phyloP scores from a whole-genome alignment of 345 rosid species.

The Gossypium bickii region DNA sequence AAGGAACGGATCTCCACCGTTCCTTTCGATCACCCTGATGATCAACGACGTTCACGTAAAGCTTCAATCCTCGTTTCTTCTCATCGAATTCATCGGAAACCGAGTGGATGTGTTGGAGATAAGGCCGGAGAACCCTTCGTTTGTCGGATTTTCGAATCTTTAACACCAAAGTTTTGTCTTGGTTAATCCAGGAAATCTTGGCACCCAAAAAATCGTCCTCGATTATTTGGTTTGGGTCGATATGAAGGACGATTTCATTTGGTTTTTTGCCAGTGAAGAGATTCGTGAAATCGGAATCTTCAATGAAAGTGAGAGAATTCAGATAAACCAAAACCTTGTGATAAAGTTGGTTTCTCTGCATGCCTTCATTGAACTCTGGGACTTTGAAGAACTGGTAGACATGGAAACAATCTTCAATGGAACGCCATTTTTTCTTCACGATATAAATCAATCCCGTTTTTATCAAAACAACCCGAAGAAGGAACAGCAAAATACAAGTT shows the following conservation, averaged over 20 bases:
- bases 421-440: slow-evolving; percentile 49
- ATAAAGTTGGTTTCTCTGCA: slow-evolving; percentile 62
- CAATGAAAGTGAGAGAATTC: slow-evolving; percentile 57
- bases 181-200: slow-evolving; percentile 68
- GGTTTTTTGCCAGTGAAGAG: slow-evolving; percentile 65
- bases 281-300: slow-evolving; percentile 77
- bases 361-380: slow-evolving; percentile 58
- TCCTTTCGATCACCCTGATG: slow-evolving; percentile 11
- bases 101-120: slow-evolving; percentile 82
- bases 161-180: slow-evolving; percentile 44
- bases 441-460: slow-evolving; percentile 51
- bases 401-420: slow-evolving; percentile 44
- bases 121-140: slow-evolving; percentile 70
- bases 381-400: slow-evolving; percentile 67
- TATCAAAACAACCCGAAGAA: slow-evolving; percentile 41
- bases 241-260: slow-evolving; percentile 59
- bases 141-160: slow-evolving; percentile 74
- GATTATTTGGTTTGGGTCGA: slow-evolving; percentile 59
- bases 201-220: slow-evolving; percentile 75
- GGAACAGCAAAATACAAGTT: slow-evolving; percentile 14
- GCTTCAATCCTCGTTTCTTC: slow-evolving; percentile 47
- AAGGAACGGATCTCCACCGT: slow-evolving; percentile 78
- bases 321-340: slow-evolving; percentile 48
- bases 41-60: slow-evolving; percentile 45
- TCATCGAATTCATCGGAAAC: slow-evolving; percentile 70